A percentile compares a stretch with the other conserved stretches of the same genome.
Evolutionary conservation across 2,329 filamentous ascomycete species (phyloP).

Genomic region (Achaetomium macrosporum): DNA sequence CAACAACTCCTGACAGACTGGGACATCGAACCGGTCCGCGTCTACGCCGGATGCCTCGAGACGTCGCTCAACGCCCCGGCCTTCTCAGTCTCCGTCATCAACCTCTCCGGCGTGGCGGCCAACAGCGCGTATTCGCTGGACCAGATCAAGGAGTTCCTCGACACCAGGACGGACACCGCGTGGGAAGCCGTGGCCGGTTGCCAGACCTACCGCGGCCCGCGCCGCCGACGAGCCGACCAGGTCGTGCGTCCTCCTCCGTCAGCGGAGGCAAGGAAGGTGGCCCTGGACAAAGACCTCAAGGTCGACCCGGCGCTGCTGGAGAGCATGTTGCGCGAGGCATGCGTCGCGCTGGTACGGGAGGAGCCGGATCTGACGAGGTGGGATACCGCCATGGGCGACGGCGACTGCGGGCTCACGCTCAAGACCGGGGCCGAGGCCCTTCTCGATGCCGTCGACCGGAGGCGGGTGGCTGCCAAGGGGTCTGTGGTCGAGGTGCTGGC

Average conservation of each 20-base stretch:
- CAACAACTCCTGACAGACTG: constrained; percentile 43
- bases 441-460: constrained; percentile 40
- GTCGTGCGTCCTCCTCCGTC: constrained; percentile 34
- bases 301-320: constrained; percentile 50
- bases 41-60: constrained; percentile 60
- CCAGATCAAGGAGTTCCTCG: constrained; percentile 59
- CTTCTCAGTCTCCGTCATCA: constrained; percentile 63
- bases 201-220: constrained; percentile 31
- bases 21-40: constrained; percentile 46
- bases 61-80: constrained; percentile 67
- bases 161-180: constrained; percentile 53
- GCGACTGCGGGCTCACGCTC: constrained; percentile 60
- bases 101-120: constrained; percentile 44
- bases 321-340: constrained; percentile 50
- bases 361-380: constrained; percentile 59
- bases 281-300: constrained; percentile 37
- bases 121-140: constrained; percentile 41
- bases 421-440: constrained; percentile 46
- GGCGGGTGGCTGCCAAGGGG: constrained; percentile 34
- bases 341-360: constrained; percentile 46
- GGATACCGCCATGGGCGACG: constrained; percentile 60
- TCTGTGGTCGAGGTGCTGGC: constrained; percentile 44
- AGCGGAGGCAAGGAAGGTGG: constrained; percentile 31
- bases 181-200: constrained; percentile 49
- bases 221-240: constrained; percentile 40